phyloP scores from a whole-genome alignment of 345 rosid species.

The Physaria fendleri region DNA sequence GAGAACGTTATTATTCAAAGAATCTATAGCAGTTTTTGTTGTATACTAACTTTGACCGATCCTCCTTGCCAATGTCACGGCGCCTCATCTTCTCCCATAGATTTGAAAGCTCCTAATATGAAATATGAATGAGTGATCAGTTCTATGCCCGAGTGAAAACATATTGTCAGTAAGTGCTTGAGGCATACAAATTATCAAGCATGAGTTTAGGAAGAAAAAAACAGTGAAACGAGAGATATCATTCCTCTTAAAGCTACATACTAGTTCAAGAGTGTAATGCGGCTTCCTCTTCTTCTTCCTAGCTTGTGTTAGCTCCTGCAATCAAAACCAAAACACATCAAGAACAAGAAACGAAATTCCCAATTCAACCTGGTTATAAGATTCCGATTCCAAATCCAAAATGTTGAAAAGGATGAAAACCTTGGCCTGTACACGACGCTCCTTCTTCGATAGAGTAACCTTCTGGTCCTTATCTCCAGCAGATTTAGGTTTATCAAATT shows the following conservation, averaged over 20 bases:
- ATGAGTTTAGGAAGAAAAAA: not conserved
- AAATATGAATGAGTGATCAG: conserved; percentile 3
- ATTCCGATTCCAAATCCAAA: not conserved
- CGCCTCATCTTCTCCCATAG: conserved; percentile 96
- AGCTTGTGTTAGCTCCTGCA: conserved; percentile 63
- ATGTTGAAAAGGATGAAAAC: not conserved
- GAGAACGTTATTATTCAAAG: not conserved
- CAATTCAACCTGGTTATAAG: not conserved
- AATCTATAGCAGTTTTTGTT: not conserved
- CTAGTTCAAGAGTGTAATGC: conserved; percentile 76
- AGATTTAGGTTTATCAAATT: conserved; percentile 11
- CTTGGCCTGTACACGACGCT: conserved; percentile 29
- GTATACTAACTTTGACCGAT: conserved; percentile 62
- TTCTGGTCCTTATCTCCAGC: not conserved
- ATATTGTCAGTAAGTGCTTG: not conserved
- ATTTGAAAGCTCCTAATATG: conserved; percentile 68
- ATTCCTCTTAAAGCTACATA: conserved; percentile 20
- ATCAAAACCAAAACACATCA: not conserved
- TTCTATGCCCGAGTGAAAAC: not conserved
- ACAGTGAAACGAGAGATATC: not conserved
- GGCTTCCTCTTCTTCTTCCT: conserved; percentile 88
- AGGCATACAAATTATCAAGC: not conserved
- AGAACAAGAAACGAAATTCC: not conserved
- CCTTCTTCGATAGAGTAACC: conserved; percentile 16
- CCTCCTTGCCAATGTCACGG: conserved; percentile 74